Base-by-base conservation (phyloP, 1,284 basidiomycete genomes). In the Ceratobasidium sp. region DNA sequence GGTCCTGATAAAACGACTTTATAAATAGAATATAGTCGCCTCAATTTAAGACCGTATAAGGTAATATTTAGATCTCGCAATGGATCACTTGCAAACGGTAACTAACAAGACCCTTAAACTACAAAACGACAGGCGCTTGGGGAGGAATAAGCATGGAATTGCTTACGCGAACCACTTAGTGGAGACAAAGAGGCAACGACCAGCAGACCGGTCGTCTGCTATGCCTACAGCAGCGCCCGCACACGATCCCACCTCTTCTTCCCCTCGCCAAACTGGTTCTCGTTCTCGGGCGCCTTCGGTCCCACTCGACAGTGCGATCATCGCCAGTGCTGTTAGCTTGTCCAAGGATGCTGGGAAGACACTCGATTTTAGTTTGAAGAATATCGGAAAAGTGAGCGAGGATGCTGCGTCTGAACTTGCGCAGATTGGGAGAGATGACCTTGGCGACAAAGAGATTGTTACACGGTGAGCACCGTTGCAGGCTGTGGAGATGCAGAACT, bases 331-430 rank as follows among this genome's bases (percentile, higher is more conserved):
- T 27, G 81, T 93, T 31, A 83, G 85, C 56, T 87, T 85, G 77
- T 95, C 93, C 41, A 84, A 87, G 5, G 95, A 97, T 84, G 84
- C 87, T 74, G 94, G 95, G 22, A 88, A 89, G 72, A 97, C 95
- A 5, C 85, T 98, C 73, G 91, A 95, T 80, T 87, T 98, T 73
- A 90, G 92, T 73, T 91, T 94, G 81, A 89, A 91, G 82, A 87
- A 87, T 51, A 85, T 98, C 48, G 89, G 90, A 3, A 90, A 94
- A 75, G 89, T 98, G 41, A 90, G 89, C 22, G 88, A 90, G 77
- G 87, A 88, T 51, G 92, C 91, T 41, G 91, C 91, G 9, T 88
- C 92, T 77, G 89, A 92, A 80, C 88, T 98, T 11, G 90, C 90
- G 27, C 85, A 83, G 22, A 85, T 90, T 15, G 89, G 89, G 79